phyloP scores from a whole-genome alignment of 352 stramenopile species.

The Albugo candida region DNA sequence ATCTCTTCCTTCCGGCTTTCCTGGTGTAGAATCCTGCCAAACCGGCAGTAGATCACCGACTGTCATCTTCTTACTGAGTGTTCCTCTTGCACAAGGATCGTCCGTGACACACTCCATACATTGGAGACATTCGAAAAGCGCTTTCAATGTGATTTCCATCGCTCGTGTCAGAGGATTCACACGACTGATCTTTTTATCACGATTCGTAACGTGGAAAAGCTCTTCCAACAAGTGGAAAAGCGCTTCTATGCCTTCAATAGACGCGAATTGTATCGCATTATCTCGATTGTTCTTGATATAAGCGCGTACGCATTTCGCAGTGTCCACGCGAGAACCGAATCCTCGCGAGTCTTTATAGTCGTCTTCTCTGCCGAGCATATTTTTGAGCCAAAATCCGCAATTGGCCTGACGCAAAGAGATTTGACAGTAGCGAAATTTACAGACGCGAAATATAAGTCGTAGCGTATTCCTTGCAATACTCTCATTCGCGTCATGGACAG shows the following conservation, averaged over 20 bases:
- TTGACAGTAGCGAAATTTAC: slow-evolving; percentile 37
- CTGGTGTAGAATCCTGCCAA: too few relatives aligned
- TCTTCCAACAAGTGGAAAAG: slow-evolving; percentile 3
- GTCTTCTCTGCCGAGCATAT: slow-evolving; percentile 19
- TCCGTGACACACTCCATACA: too few relatives aligned
- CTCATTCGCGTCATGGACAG: slow-evolving; percentile 29
- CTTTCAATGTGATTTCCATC: slow-evolving; percentile 54
- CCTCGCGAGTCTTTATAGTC: background rate
- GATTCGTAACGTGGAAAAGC: slow-evolving; percentile 4
- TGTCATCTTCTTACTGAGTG: too few relatives aligned
- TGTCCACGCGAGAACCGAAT: slow-evolving; percentile 24
- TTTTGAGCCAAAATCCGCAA: slow-evolving; percentile 22
- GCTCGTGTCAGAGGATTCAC: slow-evolving; percentile 40
- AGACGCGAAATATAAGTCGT: slow-evolving; percentile 54
- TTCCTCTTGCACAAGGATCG: too few relatives aligned
- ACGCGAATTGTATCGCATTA: slow-evolving; percentile 43
- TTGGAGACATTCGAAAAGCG: slow-evolving; percentile 54
- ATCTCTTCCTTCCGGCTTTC: too few relatives aligned
- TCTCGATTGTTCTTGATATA: slow-evolving; percentile 53
- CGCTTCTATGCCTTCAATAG: too few relatives aligned
- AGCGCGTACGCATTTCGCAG: slow-evolving; percentile 41
- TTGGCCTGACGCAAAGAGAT: slow-evolving; percentile 41
- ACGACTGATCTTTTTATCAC: slow-evolving; percentile 8
- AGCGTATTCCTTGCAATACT: slow-evolving; percentile 48
- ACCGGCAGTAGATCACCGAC: too few relatives aligned